phyloP scores from a whole-genome alignment of 2,329 filamentous ascomycete species.

The Drechslerella stenobrocha region DNA sequence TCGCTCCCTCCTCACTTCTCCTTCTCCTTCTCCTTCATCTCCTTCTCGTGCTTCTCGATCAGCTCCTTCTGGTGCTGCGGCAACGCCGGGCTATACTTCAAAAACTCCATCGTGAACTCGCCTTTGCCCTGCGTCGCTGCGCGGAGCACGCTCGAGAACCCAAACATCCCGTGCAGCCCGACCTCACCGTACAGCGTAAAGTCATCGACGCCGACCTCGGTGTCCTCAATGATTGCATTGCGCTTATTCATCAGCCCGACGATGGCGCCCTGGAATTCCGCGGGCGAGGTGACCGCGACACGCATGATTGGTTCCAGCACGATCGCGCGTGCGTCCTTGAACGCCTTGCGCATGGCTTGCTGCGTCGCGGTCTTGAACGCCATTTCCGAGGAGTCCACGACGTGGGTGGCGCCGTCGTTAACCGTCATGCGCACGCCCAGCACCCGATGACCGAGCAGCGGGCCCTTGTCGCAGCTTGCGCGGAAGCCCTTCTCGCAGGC shows the following conservation, averaged over 20 bases:
- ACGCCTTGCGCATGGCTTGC: conserved; percentile 94
- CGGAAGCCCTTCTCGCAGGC: conserved; percentile 96
- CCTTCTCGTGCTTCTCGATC: conserved; percentile 69
- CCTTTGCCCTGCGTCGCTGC: conserved; percentile 97
- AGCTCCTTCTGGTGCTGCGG: conserved; percentile 83
- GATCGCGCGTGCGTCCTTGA: conserved; percentile 75
- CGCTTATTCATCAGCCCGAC: conserved; percentile 96
- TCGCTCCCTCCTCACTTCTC: conserved; percentile 54
- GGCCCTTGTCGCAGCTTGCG: conserved; percentile 77
- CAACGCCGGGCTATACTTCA: conserved; percentile 86
- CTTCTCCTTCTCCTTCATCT: conserved; percentile 67
- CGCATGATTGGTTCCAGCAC: conserved; percentile 98
- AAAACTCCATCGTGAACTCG: conserved; percentile 98
- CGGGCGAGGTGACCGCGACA: conserved; percentile 91
- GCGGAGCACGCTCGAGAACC: conserved; percentile 86
- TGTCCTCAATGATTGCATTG: conserved; percentile 91
- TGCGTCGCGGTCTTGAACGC: conserved; percentile 93
- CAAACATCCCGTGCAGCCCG: conserved; percentile 95
- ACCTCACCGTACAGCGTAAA: conserved; percentile 92
- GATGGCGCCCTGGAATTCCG: conserved; percentile 96
- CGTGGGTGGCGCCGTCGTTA: conserved; percentile 94
- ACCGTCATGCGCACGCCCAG: conserved; percentile 88
- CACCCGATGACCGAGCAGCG: conserved; percentile 88
- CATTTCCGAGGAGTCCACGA: conserved; percentile 96
- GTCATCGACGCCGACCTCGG: conserved; percentile 89